These are phyloP conservation scores for Tetrapyrgos nigripes DNA, from an alignment of 1,284 basidiomycete genomes.

Conservation along the genomic window DNA sequence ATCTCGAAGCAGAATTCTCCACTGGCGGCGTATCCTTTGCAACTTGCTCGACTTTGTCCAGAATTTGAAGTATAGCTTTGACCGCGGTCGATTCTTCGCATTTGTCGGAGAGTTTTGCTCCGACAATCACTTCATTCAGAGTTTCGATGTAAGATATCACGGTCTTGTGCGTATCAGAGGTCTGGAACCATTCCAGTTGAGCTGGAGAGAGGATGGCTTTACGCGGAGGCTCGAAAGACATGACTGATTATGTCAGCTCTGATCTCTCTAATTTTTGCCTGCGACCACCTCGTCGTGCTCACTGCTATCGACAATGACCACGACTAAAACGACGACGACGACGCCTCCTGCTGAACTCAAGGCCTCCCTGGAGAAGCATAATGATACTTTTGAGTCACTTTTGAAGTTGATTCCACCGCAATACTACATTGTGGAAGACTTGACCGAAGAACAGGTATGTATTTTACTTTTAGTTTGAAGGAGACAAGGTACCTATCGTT, in stretches of 20 bases:
- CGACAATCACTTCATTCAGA: constrained; percentile 82
- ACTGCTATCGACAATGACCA: not conserved
- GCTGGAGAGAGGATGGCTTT: constrained; percentile 85
- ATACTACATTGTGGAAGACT: constrained; percentile 82
- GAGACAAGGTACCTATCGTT: no score
- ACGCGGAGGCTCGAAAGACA: constrained; percentile 39
- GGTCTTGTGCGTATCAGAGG: constrained; percentile 73
- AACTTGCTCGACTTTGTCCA: constrained; percentile 73
- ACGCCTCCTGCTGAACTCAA: constrained; percentile 52
- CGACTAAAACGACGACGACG: constrained; percentile 53
- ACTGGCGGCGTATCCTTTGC: constrained; percentile 83
- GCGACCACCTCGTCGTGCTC: not conserved
- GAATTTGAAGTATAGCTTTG: constrained; percentile 61
- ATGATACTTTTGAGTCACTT: constrained; percentile 82
- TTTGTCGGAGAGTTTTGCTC: constrained; percentile 77
- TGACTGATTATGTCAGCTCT: constrained; percentile 1
- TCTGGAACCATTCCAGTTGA: constrained; percentile 86
- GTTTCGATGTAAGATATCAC: constrained; percentile 78
- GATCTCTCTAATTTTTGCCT: not conserved
- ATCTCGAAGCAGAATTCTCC: constrained; percentile 90
- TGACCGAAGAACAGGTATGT: constrained; percentile 69
- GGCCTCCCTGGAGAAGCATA: constrained; percentile 80
- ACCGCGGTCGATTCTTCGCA: constrained; percentile 65
- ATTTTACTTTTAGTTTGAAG: constrained; percentile 1
- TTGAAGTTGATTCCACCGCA: constrained; percentile 86